These are phyloP conservation scores for Casaregolazyma suthepensis DNA, from an alignment of 1,139 yeast genomes.

Conservation along the genomic window DNA sequence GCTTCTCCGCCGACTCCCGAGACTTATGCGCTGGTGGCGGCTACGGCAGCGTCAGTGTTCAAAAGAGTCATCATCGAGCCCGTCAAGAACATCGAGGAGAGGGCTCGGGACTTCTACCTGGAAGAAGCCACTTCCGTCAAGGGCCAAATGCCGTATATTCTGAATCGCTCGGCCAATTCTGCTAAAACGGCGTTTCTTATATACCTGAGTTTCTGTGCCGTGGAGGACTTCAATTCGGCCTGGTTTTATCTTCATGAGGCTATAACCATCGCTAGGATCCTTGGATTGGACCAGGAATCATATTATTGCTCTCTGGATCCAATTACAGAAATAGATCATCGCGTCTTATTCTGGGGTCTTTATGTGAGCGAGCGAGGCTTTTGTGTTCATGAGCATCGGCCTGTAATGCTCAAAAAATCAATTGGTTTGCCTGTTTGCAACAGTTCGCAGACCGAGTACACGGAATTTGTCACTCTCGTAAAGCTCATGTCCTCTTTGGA, in stretches of 20 bases:
- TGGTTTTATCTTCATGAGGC: slow-evolving; percentile 16
- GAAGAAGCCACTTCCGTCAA: slow-evolving; percentile 13
- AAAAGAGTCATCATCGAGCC: slow-evolving; percentile 9
- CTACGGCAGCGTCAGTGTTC: slow-evolving; percentile 13
- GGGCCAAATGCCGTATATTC: slow-evolving; percentile 10
- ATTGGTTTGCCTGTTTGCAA: slow-evolving; percentile 9
- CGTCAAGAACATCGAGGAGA: background rate
- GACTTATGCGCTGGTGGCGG: slow-evolving; percentile 12
- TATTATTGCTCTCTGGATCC: slow-evolving; percentile 9
- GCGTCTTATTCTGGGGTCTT: slow-evolving; percentile 16
- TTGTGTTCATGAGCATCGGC: slow-evolving; percentile 14
- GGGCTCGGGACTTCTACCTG: slow-evolving; percentile 11
- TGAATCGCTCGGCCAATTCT: slow-evolving; percentile 4
- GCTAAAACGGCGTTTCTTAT: slow-evolving; percentile 13
- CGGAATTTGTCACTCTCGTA: slow-evolving; percentile 13
- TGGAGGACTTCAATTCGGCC: slow-evolving; percentile 15
- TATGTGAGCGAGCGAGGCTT: slow-evolving; percentile 17
- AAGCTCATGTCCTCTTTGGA: slow-evolving; percentile 15
- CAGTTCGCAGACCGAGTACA: background rate
- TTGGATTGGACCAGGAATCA: slow-evolving; percentile 12
- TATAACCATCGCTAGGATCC: slow-evolving; percentile 12
- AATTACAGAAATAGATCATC: slow-evolving; percentile 11
- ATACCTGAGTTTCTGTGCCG: slow-evolving; percentile 13
- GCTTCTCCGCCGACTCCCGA: slow-evolving; percentile 12
- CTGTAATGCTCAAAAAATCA: slow-evolving; percentile 12